phyloP scores from a whole-genome alignment of 768 basidiomycete species.

The Tubosaeta sp. region DNA sequence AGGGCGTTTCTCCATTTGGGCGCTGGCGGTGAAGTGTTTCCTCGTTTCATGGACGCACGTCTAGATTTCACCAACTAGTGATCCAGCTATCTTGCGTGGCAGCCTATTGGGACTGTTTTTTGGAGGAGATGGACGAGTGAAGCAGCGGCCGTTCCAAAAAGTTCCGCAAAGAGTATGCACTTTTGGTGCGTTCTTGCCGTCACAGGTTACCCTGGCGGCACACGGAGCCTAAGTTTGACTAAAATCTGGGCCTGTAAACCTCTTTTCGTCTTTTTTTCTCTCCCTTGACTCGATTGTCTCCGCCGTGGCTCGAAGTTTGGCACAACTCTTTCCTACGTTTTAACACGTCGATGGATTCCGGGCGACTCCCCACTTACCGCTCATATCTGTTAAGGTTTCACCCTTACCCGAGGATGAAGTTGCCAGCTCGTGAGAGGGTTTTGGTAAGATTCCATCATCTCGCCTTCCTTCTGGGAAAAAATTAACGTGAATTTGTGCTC shows the following conservation, averaged over 20 bases:
- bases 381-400: conserved; percentile 23
- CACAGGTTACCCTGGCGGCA: conserved; percentile 24
- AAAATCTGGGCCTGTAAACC: conserved; percentile 6
- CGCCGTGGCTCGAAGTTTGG: conserved; percentile 1
- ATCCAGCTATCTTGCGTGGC: not conserved
- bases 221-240: conserved; percentile 17
- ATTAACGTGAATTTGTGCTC: not conserved
- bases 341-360: conserved; percentile 12
- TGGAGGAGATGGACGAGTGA: conserved; percentile 1
- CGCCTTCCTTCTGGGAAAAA: not conserved
- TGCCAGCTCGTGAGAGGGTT: conserved; percentile 24
- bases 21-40: not conserved
- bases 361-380: conserved; percentile 21
- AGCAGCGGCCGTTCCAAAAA: conserved; percentile 12
- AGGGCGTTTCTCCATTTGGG: not conserved
- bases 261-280: not conserved
- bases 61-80: not conserved
- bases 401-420: conserved; percentile 1
- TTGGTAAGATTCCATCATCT: conserved; percentile 11
- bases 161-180: conserved; percentile 10
- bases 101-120: not conserved
- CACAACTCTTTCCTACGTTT: not conserved
- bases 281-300: not conserved
- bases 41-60: not conserved
- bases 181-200: conserved; percentile 28